A percentile compares a stretch with the other conserved stretches of the same genome.
These are phyloP conservation scores for Cavenderia fasciculata DNA, from an alignment of 78 protist genomes.

Conservation along the genomic window DNA sequence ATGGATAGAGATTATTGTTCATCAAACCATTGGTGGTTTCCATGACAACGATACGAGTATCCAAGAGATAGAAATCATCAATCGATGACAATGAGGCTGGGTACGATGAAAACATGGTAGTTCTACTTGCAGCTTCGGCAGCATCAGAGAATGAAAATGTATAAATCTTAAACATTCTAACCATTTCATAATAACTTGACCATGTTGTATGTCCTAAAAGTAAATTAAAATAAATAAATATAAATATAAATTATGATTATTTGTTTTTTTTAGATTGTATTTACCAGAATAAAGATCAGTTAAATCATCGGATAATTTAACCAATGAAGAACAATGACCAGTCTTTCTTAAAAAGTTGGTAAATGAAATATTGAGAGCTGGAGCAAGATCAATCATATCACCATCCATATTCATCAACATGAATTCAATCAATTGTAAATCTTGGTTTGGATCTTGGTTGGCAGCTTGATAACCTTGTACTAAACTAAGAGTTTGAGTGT, in stretches of 20 bases:
- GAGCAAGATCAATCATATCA: conserved; percentile 72
- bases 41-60: conserved; percentile 71
- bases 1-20: conserved; percentile 58
- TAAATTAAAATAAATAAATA: too few relatives aligned
- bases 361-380: conserved; percentile 15
- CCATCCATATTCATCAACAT: conserved; percentile 73
- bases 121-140: not conserved
- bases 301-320: conserved; percentile 65
- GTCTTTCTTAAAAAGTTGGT: conserved; percentile 39
- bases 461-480: conserved; percentile 61
- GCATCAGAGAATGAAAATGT: not conserved
- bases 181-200: conserved; percentile 40
- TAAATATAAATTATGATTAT: too few relatives aligned
- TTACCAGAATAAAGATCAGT: conserved; percentile 79
- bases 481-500: conserved; percentile 48
- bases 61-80: conserved; percentile 87
- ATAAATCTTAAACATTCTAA: conserved; percentile 84
- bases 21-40: conserved; percentile 86
- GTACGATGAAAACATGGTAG: conserved; percentile 66
- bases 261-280: too few relatives aligned
- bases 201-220: conserved; percentile 84
- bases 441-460: not conserved
- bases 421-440: conserved; percentile 24
- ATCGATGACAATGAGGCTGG: conserved; percentile 77
- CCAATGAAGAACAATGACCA: conserved; percentile 80